Base-by-base conservation (phyloP, 2,329 filamentous ascomycete species). In the Pseudofabraea citricarpa region DNA sequence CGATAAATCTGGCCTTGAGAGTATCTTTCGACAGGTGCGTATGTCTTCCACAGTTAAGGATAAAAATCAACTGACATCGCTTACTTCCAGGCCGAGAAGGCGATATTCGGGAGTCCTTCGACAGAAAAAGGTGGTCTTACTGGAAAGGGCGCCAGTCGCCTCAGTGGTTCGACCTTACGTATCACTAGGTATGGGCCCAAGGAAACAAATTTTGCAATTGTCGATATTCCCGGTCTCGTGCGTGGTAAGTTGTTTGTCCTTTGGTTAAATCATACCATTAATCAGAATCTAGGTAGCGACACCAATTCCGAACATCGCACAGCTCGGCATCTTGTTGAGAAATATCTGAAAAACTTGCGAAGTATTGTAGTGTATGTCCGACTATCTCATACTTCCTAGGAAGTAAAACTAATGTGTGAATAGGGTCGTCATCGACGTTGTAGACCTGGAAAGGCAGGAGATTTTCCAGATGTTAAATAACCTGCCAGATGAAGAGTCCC, bases 391-490 rank as follows among this genome's bases (percentile, higher is more conserved):
- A 15, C 23, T 36, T 26, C 15, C 21, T 27, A 15, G n/a, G 20
- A 38, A 19, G 10, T 2, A 18, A 37, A 18, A 18, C 18, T 43
- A 10, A 37, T 15, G 31, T 3, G n/a, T n/a, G 7, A 4, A 16
- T 21, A 68, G 68, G 1, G 64, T 71, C 2, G 53, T 72, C 4
- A 63, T 63, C 3, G 67, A 67, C 2, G 59, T 64, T 29, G 64
- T 63, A 32, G 63, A 69, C 41, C 56, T 59, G 41, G 57, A 61
- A 0, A 63, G 64, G 37, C 66, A 72, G 36, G 57, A 56, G 2
- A 62, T 70, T 7, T 43, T 66, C 1, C 56, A 54, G 12, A 47
- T 58, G 16, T 37, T 62, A 6, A 56, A 64, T 40, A 47, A 47
- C 2, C 6, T 56, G 12, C 52, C 55, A 16, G 41, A 56, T 22